Evolutionary conservation across 2,329 filamentous ascomycete genomes (phyloP).

Genomic region (Trichoderma sp.): DNA sequence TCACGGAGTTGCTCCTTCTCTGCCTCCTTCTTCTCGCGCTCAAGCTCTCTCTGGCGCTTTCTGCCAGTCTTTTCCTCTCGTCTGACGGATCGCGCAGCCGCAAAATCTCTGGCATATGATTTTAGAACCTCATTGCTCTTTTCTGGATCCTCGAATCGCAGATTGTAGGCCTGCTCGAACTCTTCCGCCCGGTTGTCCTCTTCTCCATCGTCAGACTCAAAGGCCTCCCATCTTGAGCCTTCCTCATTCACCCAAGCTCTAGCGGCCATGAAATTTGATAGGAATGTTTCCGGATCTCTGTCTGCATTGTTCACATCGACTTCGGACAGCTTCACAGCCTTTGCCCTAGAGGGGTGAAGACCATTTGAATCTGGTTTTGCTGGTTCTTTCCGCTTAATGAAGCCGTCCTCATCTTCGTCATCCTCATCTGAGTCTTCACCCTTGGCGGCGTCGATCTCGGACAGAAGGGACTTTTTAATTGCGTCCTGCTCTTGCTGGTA

Average conservation of each 20-base stretch:
- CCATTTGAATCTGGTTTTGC: conserved; percentile 40
- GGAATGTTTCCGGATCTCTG: conserved; percentile 83
- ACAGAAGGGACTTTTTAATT: conserved; percentile 72
- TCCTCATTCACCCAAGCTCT: conserved; percentile 80
- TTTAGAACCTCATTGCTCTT: conserved; percentile 84
- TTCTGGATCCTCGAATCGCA: conserved; percentile 89
- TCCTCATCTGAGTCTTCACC: conserved; percentile 45
- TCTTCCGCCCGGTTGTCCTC: conserved; percentile 75
- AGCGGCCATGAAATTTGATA: conserved; percentile 94
- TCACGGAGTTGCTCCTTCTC: conserved; percentile 73
- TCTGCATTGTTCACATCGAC: conserved; percentile 73
- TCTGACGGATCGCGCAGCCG: conserved; percentile 77
- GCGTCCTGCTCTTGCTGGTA: conserved; percentile 87
- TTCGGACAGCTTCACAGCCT: conserved; percentile 49
- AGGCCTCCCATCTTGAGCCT: conserved; percentile 67
- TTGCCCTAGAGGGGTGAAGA: conserved; percentile 55
- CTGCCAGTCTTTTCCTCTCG: conserved; percentile 76
- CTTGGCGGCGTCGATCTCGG: conserved; percentile 71
- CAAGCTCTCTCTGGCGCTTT: conserved; percentile 74
- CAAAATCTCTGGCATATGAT: conserved; percentile 84
- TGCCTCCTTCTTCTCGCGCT: conserved; percentile 72
- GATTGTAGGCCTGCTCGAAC: conserved; percentile 90
- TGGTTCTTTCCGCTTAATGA: conserved; percentile 67
- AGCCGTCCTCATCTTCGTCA: conserved; percentile 60
- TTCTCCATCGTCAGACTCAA: conserved; percentile 92